Conservation (phyloP, 176 grass and related monocot genomes). For the Carex parvula region DNA sequence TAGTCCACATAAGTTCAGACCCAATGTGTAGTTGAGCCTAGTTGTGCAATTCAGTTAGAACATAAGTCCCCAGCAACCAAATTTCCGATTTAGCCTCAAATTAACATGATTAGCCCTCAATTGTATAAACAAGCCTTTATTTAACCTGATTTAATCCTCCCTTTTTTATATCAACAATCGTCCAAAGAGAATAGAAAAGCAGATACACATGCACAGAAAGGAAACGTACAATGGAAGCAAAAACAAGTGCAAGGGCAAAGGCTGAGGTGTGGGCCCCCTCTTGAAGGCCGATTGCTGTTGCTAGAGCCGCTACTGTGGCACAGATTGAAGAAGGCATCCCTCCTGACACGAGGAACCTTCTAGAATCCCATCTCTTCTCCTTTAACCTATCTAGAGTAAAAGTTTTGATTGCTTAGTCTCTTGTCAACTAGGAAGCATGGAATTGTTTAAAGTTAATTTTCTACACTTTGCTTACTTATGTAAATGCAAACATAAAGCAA, state of each 20-base stretch:
- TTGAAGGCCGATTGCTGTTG: constrained; percentile 65
- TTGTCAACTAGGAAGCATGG: neutral
- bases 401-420: constrained; percentile 27
- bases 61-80: neutral
- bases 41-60: neutral
- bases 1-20: neutral
- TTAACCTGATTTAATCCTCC: neutral
- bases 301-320: constrained; percentile 62
- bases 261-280: constrained; percentile 67
- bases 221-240: constrained; percentile 82
- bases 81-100: neutral
- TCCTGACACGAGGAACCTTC: constrained; percentile 71
- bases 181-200: constrained; percentile 16
- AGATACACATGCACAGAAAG: constrained; percentile 19
- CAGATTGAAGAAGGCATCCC: constrained; percentile 93
- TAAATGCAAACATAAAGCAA: neutral
- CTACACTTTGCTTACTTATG: neutral
- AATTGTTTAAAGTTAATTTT: neutral
- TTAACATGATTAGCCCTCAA: neutral
- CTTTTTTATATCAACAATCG: neutral
- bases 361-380: constrained; percentile 94
- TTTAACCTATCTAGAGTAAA: constrained; percentile 95
- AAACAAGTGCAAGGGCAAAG: constrained; percentile 79
- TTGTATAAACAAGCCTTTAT: constrained; percentile 5
- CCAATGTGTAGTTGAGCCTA: neutral